Evolutionary conservation across 805 yeast genomes (phyloP).

Genomic region (Nakazawaea pomicola): DNA sequence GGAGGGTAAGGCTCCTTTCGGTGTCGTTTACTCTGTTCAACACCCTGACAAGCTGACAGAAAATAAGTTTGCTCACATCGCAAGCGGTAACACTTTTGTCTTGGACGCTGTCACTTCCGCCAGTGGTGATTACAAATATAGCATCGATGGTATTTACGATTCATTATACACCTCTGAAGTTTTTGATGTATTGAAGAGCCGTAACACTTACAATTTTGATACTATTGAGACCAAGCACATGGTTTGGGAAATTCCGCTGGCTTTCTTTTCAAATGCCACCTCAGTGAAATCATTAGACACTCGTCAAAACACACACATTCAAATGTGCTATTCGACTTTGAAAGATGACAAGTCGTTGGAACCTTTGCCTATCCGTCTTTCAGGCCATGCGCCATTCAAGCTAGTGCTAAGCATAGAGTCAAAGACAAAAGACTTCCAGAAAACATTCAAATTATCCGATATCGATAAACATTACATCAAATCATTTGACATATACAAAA

Average conservation of each 20-base stretch:
- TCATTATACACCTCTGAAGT: constrained; percentile 46
- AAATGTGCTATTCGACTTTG: constrained; percentile 26
- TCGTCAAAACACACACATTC: constrained; percentile 15
- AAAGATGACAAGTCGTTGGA: constrained; percentile 26
- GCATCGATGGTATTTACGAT: constrained; percentile 62
- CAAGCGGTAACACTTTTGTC: constrained; percentile 34
- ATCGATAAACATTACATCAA: constrained; percentile 33
- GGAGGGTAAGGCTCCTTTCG: constrained; percentile 59
- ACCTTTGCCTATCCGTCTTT: constrained; percentile 50
- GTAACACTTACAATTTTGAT: constrained; percentile 20
- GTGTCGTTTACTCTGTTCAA: constrained; percentile 58
- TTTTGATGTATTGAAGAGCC: constrained; percentile 22
- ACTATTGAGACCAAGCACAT: constrained; percentile 40
- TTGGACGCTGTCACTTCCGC: constrained; percentile 35
- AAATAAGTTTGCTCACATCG: constrained; percentile 33
- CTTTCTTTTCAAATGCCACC: constrained; percentile 21
- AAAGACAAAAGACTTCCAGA: constrained; percentile 56
- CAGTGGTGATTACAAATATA: constrained; percentile 60
- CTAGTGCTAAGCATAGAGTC: constrained; percentile 47
- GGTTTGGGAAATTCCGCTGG: constrained; percentile 61
- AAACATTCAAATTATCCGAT: constrained; percentile 37
- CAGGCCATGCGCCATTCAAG: constrained; percentile 60
- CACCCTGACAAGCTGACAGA: constrained; percentile 51
- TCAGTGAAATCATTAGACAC: not conserved
- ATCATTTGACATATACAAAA: constrained; percentile 40